Evolutionary conservation across 306 rosid genomes (phyloP).

Genomic region (Dalbergia cultrata): DNA sequence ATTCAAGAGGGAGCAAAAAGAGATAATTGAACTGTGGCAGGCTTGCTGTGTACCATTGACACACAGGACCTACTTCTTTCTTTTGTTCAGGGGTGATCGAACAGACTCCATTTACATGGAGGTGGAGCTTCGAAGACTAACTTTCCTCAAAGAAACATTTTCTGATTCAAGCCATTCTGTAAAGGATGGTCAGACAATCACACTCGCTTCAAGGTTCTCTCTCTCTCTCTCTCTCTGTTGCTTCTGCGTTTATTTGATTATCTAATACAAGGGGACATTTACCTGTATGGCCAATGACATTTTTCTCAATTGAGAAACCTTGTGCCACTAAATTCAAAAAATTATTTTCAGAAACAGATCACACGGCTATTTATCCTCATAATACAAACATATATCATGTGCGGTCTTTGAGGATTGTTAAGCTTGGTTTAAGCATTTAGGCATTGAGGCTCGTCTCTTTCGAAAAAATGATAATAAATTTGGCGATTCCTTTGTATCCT

Average conservation of each 20-base stretch:
- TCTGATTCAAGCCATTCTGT: conserved; percentile 62
- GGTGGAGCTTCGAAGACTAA: conserved; percentile 87
- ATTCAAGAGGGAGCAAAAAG: conserved; percentile 78
- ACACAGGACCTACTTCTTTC: conserved; percentile 96
- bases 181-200: conserved; percentile 66
- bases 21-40: conserved; percentile 88
- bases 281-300: neutral
- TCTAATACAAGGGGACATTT: conserved; percentile 19
- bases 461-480: too few species aligned
- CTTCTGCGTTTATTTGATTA: conserved; percentile 5
- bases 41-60: conserved; percentile 85
- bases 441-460: too few species aligned
- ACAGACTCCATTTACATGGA: conserved; percentile 93
- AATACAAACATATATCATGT: neutral
- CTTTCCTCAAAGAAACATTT: conserved; percentile 84
- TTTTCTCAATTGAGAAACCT: neutral
- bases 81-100: conserved; percentile 93
- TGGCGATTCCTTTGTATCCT: too few species aligned
- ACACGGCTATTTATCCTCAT: conserved; percentile 5
- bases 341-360: neutral
- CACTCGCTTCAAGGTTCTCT: conserved; percentile 79
- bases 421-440: too few species aligned
- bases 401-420: too few species aligned
- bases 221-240: conserved; percentile 38
- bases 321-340: neutral